Conservation (phyloP, 306 rosid genomes). For the Mimosa pudica region DNA sequence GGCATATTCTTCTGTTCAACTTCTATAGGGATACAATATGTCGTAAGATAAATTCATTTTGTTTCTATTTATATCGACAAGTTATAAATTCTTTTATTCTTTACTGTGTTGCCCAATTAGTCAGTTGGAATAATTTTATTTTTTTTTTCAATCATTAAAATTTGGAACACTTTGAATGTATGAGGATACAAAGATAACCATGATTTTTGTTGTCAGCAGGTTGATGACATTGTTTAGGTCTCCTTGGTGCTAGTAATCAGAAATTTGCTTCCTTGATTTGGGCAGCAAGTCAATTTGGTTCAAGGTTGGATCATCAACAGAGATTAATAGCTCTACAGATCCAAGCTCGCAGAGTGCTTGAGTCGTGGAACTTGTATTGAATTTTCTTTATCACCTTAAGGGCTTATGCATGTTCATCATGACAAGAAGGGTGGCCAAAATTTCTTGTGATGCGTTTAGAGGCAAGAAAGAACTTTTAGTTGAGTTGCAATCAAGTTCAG, state of each 20-base stretch:
- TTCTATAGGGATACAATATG: background rate
- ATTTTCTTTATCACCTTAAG: background rate
- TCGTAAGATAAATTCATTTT: background rate
- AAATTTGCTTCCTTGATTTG: constrained; percentile 95
- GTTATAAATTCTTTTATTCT: constrained; percentile 6
- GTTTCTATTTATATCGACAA: background rate
- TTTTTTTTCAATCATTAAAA: background rate
- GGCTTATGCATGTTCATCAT: too few species aligned
- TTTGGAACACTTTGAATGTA: background rate
- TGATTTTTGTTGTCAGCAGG: background rate
- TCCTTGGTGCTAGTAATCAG: background rate
- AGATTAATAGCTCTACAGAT: constrained; percentile 80
- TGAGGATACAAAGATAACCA: background rate
- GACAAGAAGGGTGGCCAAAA: too few species aligned
- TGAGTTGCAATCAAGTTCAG: too few species aligned
- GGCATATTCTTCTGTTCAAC: background rate
- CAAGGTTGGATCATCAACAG: constrained; percentile 86
- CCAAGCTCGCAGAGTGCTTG: constrained; percentile 91
- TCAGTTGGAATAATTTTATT: background rate
- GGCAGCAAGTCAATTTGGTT: constrained; percentile 97
- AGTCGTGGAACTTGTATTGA: constrained; percentile 82
- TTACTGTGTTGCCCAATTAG: background rate
- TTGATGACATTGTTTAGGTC: background rate
- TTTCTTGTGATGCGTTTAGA: too few species aligned
- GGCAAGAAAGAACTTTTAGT: too few species aligned